These are phyloP conservation scores for Alternaria sp. DNA, from an alignment of 2,329 filamentous ascomycete genomes.

Conservation along the genomic window DNA sequence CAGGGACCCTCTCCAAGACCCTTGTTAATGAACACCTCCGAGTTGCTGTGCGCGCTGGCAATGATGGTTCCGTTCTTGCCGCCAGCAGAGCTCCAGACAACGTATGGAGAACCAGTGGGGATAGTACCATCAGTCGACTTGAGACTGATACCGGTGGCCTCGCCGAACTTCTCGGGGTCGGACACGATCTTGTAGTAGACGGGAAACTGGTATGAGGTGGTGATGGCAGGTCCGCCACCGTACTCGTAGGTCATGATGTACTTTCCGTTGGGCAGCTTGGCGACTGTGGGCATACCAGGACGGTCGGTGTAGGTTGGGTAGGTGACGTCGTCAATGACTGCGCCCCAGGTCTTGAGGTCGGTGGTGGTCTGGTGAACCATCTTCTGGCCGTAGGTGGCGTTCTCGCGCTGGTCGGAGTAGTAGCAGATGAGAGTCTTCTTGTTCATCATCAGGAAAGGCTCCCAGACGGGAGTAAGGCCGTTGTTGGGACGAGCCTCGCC, in stretches of 20 bases:
- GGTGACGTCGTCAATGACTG: conserved; percentile 66
- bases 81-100: conserved; percentile 57
- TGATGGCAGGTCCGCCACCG: conserved; percentile 54
- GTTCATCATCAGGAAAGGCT: conserved; percentile 69
- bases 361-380: conserved; percentile 68
- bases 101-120: conserved; percentile 58
- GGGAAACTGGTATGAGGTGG: conserved; percentile 52
- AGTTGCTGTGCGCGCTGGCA: conserved; percentile 50
- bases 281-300: conserved; percentile 72
- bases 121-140: conserved; percentile 54
- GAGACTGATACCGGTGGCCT: conserved; percentile 50
- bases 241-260: conserved; percentile 72
- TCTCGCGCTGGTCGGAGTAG: conserved; percentile 74
- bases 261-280: conserved; percentile 63
- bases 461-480: conserved; percentile 73
- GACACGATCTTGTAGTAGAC: conserved; percentile 60
- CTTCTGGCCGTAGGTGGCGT: conserved; percentile 68
- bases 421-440: conserved; percentile 68
- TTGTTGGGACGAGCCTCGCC: conserved; percentile 68
- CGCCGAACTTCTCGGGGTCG: conserved; percentile 56
- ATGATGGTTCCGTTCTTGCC: conserved; percentile 60
- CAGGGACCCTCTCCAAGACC: conserved; percentile 54
- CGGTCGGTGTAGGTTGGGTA: conserved; percentile 68
- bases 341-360: conserved; percentile 66
- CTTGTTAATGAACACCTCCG: conserved; percentile 57